These are phyloP conservation scores for Megacollybia marginata DNA, from an alignment of 768 basidiomycete genomes.

Conservation along the genomic window DNA sequence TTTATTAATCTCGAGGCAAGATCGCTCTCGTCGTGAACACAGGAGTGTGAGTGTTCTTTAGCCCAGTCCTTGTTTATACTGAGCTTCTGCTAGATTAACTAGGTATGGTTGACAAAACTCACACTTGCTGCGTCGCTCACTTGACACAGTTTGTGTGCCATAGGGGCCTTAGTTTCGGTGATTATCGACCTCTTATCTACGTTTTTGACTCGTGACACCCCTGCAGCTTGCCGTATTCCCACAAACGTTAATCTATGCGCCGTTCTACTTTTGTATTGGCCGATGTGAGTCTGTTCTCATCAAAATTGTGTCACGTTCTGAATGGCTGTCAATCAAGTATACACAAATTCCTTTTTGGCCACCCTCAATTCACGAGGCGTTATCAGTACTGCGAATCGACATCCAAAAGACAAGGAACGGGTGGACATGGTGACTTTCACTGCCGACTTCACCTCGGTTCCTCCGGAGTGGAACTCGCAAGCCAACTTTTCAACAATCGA, in stretches of 20 bases:
- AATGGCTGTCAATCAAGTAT: conserved; percentile 9
- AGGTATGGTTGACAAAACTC: not conserved
- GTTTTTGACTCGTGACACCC: not conserved
- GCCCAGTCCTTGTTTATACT: not conserved
- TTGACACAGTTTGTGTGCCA: conserved; percentile 4
- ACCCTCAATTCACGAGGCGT: conserved; percentile 3
- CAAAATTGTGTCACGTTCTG: not conserved
- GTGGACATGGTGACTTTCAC: too few relatives aligned
- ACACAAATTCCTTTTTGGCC: conserved; percentile 20
- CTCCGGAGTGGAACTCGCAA: too few relatives aligned
- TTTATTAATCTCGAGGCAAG: not conserved
- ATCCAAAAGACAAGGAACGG: too few relatives aligned
- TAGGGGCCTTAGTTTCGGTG: conserved; percentile 6
- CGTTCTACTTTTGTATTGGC: conserved; percentile 26
- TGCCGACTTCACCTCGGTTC: too few relatives aligned
- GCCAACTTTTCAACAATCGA: too few relatives aligned
- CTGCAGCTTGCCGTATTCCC: conserved; percentile 18
- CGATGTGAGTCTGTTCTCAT: conserved; percentile 14
- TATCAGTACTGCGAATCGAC: too few relatives aligned
- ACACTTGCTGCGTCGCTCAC: not conserved
- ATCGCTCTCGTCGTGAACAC: conserved; percentile 9
- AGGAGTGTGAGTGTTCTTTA: conserved; percentile 6
- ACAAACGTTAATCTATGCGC: conserved; percentile 21
- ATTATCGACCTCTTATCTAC: not conserved
- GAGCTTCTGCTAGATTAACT: not conserved